Conservation (phyloP, 1,284 basidiomycete genomes). For the Austroboletus niveus region DNA sequence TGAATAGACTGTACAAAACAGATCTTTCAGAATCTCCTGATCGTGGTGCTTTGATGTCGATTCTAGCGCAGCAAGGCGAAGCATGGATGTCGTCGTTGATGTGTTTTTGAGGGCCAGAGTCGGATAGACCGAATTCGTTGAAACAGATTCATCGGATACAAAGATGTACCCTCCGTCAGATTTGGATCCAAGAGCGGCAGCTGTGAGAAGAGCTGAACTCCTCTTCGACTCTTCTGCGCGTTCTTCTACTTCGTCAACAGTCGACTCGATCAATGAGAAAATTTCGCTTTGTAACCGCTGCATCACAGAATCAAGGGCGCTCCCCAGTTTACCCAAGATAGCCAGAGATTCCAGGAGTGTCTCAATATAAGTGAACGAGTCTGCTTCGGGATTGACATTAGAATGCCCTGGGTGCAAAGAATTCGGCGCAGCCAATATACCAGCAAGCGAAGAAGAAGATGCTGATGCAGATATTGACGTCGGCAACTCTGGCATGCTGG, state of each 20-base stretch:
- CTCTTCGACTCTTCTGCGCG: slow-evolving; percentile 73
- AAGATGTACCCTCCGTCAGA: slow-evolving; percentile 56
- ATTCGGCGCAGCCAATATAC: slow-evolving; percentile 15
- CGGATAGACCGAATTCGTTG: slow-evolving; percentile 6
- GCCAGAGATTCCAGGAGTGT: slow-evolving; percentile 90
- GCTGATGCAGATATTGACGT: slow-evolving; percentile 28
- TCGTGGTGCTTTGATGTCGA: slow-evolving; percentile 72
- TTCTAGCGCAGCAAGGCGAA: slow-evolving; percentile 79
- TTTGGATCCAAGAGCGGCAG: slow-evolving; percentile 26
- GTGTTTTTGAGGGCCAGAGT: slow-evolving; percentile 14
- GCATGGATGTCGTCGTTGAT: slow-evolving; percentile 42
- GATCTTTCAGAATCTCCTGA: slow-evolving; percentile 84
- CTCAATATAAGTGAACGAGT: slow-evolving; percentile 95
- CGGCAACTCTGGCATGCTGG: slow-evolving; percentile 27
- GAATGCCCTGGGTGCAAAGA: slow-evolving; percentile 16
- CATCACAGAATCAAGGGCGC: slow-evolving; percentile 79
- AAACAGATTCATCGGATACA: slow-evolving; percentile 33
- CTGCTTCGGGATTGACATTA: slow-evolving; percentile 77
- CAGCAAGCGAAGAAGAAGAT: slow-evolving; percentile 27
- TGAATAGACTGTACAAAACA: slow-evolving; percentile 98
- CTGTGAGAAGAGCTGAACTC: slow-evolving; percentile 42
- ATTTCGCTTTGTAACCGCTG: slow-evolving; percentile 88
- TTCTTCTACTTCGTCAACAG: slow-evolving; percentile 90
- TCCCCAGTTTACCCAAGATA: slow-evolving; percentile 86
- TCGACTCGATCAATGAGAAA: slow-evolving; percentile 82